Percentiles rank a stretch among this genome's conserved stretches.
phyloP scores from a whole-genome alignment of 2,329 filamentous ascomycete genomes.

The Monosporascus sp. region DNA sequence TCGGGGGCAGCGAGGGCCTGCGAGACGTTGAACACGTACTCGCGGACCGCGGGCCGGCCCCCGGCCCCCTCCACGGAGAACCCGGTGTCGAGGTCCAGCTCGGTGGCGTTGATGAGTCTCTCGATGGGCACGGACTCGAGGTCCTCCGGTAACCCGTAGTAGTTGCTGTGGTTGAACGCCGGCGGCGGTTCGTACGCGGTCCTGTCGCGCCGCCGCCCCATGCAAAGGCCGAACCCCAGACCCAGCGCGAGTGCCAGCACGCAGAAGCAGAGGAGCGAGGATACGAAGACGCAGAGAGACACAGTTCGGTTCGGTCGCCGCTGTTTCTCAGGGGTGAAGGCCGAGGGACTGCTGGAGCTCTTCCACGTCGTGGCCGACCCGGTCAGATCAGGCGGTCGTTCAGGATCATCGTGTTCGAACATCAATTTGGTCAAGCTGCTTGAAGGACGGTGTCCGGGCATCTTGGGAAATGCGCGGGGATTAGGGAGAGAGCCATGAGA shows the following conservation, averaged over 20 bases:
- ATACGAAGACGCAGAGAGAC: constrained; percentile 15
- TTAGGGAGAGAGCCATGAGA: neutral
- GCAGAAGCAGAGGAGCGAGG: constrained; percentile 13
- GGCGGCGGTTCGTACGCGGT: constrained; percentile 1
- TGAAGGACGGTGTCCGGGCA: constrained; percentile 18
- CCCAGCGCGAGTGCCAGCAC: constrained; percentile 15
- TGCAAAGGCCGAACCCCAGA: constrained; percentile 18
- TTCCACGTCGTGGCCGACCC: constrained; percentile 12
- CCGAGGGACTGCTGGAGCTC: constrained; percentile 5
- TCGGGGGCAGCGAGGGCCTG: constrained; percentile 28
- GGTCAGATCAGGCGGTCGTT: constrained; percentile 1
- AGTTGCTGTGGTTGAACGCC: constrained; percentile 11
- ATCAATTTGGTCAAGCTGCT: constrained; percentile 16
- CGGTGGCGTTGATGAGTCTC: constrained; percentile 20
- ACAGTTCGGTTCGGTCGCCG: constrained; percentile 9
- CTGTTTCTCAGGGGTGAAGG: constrained; percentile 5
- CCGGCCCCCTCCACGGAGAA: constrained; percentile 14
- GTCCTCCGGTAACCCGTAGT: constrained; percentile 16
- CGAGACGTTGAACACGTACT: constrained; percentile 29
- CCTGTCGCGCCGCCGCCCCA: constrained; percentile 10
- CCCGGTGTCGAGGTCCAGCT: constrained; percentile 23
- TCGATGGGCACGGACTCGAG: constrained; percentile 18
- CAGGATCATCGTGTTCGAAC: constrained; percentile 9
- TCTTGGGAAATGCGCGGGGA: constrained; percentile 6
- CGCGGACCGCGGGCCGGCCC: constrained; percentile 13